These are phyloP conservation scores for Fusarium setosum DNA, from an alignment of 2,329 filamentous ascomycete species.

Conservation along the genomic window DNA sequence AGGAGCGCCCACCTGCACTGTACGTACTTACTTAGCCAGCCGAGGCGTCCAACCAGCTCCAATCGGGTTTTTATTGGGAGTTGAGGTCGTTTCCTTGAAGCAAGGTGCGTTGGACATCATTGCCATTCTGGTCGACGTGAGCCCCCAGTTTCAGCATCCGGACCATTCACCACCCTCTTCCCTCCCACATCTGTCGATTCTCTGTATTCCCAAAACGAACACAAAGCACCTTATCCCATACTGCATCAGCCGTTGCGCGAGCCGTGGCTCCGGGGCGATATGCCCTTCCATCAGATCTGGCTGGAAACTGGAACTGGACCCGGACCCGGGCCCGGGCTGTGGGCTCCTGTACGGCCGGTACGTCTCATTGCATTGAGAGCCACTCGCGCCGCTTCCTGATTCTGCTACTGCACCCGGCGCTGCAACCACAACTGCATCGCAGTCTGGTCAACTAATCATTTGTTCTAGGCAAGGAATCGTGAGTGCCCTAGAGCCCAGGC, in stretches of 20 bases:
- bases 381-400: slow-evolving; percentile 9
- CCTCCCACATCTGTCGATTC: not conserved
- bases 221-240: slow-evolving; percentile 28
- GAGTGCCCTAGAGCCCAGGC: not conserved
- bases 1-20: not conserved
- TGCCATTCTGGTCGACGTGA: not conserved
- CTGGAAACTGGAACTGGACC: slow-evolving; percentile 4
- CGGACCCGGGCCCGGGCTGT: slow-evolving; percentile 4
- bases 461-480: not conserved
- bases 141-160: not conserved
- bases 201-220: slow-evolving; percentile 15
- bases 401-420: slow-evolving; percentile 12
- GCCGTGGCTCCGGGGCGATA: slow-evolving; percentile 16
- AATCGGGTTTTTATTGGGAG: slow-evolving; percentile 35
- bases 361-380: not conserved
- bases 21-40: slow-evolving; percentile 6
- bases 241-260: slow-evolving; percentile 20
- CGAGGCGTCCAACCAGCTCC: slow-evolving; percentile 22
- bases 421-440: slow-evolving; percentile 12
- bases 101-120: slow-evolving; percentile 5
- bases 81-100: not conserved
- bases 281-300: slow-evolving; percentile 22
- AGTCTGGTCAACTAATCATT: slow-evolving; percentile 2
- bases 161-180: not conserved
- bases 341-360: slow-evolving; percentile 15